These are phyloP conservation scores for Talaromyces funiculosus DNA, from an alignment of 2,329 filamentous ascomycete genomes.

Conservation along the genomic window DNA sequence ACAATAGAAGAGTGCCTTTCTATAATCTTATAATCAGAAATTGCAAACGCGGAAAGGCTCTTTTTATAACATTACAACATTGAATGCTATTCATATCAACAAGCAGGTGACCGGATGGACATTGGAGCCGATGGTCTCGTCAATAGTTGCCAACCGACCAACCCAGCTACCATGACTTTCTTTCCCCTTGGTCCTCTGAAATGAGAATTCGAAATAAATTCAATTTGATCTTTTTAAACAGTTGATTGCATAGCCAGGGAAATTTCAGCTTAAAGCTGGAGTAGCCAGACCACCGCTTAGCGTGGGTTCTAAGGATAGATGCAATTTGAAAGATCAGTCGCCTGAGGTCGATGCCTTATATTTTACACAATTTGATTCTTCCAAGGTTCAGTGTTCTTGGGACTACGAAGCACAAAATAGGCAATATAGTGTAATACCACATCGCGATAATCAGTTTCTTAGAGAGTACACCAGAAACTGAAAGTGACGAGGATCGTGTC, in stretches of 20 bases:
- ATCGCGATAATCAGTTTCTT: slow-evolving; percentile 2
- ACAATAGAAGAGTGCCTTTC: not conserved
- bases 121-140: not conserved
- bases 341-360: not conserved
- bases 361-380: not conserved
- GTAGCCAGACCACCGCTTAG: not conserved
- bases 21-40: not conserved
- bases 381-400: not conserved
- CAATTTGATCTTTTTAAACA: not conserved
- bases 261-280: not conserved
- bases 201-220: not conserved
- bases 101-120: slow-evolving; percentile 2
- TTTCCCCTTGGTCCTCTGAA: not conserved
- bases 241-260: not conserved
- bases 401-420: not conserved
- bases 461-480: not conserved
- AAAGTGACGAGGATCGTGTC: not conserved
- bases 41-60: not conserved
- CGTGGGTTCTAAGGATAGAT: not conserved
- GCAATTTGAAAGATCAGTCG: too few species aligned
- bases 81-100: not conserved
- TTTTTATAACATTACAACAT: not conserved
- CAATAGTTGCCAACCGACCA: slow-evolving; percentile 2
- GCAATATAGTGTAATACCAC: not conserved
- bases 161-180: not conserved